Base-by-base conservation (phyloP, 768 basidiomycete genomes). In the Pluteus cervinus region DNA sequence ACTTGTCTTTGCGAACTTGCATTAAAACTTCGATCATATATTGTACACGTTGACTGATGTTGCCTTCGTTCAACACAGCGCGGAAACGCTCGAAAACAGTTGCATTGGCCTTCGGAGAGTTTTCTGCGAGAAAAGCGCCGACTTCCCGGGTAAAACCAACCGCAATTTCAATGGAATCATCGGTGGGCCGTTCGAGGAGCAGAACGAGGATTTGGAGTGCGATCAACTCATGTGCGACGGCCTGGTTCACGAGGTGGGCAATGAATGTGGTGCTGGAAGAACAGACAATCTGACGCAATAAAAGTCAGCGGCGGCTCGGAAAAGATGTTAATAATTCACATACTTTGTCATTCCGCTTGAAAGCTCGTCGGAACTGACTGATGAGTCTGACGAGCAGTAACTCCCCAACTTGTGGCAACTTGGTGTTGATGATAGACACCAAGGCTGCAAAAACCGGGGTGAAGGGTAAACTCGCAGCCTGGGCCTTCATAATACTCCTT, bases 21-120 rank as follows among this genome's bases (percentile, higher is more conserved):
- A 99, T 98, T 32, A 98, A 71, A 3, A 98, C 96, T 63, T 98
- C 96, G 49, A 99, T 90, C 96, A 97, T 97, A 63, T 97, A 99
- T 56, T 98, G 96, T 20, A 94, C 89, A 49, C 96, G 80, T 50
- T 98, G 92, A 52, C 88, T 92, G 59, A 99, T 94, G 29, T 74
- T 68, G 17, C 91, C 91, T 58, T 98, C 96, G 60, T 98, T 96
- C 23, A 99, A 68, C 7, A 97, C 91, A 1, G 90, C 89, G 31
- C 96, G 84, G 78, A 98, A 97, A 16, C 93, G 86, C 58, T 98
- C 96, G 55, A 82, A 98, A 24, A 96, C 84, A 24, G 81, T 81
- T n/a, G 88, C 85, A 52, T 90, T 96, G 45, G 89, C 92, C 57
- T 93, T 93, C 17, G 94, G 90, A 2, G 88, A 85, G 55, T 90